Conservation (phyloP, 176 grass and related monocot genomes). For the Luzula sylvatica region DNA sequence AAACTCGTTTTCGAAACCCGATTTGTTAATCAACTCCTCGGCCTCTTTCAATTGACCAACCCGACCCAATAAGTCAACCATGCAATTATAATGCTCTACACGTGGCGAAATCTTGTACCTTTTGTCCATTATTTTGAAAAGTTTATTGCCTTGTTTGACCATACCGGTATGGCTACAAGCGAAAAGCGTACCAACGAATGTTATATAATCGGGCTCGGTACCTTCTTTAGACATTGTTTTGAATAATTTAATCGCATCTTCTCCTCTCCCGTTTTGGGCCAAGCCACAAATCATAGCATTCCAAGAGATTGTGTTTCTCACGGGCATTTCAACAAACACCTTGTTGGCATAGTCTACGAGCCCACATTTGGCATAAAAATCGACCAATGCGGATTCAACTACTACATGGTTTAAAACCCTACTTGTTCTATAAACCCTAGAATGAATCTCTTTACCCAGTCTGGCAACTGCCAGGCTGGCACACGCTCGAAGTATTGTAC, state of each 20-base stretch:
- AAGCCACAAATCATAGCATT: conserved; percentile 85
- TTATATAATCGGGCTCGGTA: conserved; percentile 46
- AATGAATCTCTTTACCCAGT: conserved; percentile 67
- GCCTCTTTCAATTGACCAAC: conserved; percentile 71
- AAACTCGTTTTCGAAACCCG: conserved; percentile 35
- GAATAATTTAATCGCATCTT: conserved; percentile 40
- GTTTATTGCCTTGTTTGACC: conserved; percentile 51
- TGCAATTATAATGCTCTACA: conserved; percentile 79
- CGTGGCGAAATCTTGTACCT: conserved; percentile 42
- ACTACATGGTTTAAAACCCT: conserved; percentile 38
- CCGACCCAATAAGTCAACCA: conserved; percentile 81
- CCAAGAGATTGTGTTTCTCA: conserved; percentile 65
- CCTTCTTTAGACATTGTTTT: conserved; percentile 46
- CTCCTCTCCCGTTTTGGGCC: conserved; percentile 68
- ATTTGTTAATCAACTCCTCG: conserved; percentile 61
- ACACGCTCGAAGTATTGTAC: conserved; percentile 64
- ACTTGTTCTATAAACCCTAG: conserved; percentile 40
- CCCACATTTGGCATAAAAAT: conserved; percentile 83
- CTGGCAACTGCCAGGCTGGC: conserved; percentile 40
- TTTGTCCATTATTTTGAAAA: conserved; percentile 56
- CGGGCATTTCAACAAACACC: conserved; percentile 41
- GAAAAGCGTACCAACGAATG: conserved; percentile 70
- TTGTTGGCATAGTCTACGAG: conserved; percentile 42
- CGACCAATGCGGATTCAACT: conserved; percentile 66
- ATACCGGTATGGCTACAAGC: conserved; percentile 66